Base-by-base conservation (phyloP, 768 basidiomycete genomes). In the Dioszegia crocea region DNA sequence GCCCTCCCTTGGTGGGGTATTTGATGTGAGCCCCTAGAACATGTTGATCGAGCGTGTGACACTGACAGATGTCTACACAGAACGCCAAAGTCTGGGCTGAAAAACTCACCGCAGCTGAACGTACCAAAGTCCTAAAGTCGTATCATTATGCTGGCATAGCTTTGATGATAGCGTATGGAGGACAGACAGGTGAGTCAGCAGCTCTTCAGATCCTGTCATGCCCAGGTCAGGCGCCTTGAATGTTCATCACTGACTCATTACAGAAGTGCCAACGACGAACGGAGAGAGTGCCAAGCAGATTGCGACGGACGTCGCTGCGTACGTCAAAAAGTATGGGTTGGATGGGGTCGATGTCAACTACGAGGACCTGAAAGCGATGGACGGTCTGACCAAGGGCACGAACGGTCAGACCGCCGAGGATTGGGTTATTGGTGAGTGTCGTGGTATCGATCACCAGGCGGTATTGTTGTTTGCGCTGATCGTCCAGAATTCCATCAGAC, bases 271-370 rank as follows among this genome's bases (percentile, higher is more conserved):
- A 6, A 33, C 33, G 14, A 33, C 33, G 14, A 33, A 33, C 14
- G 33, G 33, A 33, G 33, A 33, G 33, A 14, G 14, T 33, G 8
- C 33, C 14, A 33, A 6, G 8, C 33, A 33, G 33, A 6, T 33
- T 17, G 86, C 86, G 1, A 82, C 84, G 59, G 83, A 80, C 2
- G 80, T 87, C 74, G 84, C 85, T 0, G 81, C 81, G 9, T 88
- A 80, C 78, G 85, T 86, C 2, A 83, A 81, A 59, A 63, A 82
- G 40, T 84, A 79, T 52, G 72, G 77, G 50, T 74, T 87, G 17
- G 86, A 87, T 63, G 86, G 86, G 30, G 82, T 86, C 30, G 86
- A 87, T 66, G 83, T 88, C n/a, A 85, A 87, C 71, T 87, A 86
- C 64, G 85, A 70, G 46, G 62, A 70, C 38, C 38, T 51, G 21